phyloP scores from a whole-genome alignment of 2,329 filamentous ascomycete species.

The Talaromyces rugulosus region DNA sequence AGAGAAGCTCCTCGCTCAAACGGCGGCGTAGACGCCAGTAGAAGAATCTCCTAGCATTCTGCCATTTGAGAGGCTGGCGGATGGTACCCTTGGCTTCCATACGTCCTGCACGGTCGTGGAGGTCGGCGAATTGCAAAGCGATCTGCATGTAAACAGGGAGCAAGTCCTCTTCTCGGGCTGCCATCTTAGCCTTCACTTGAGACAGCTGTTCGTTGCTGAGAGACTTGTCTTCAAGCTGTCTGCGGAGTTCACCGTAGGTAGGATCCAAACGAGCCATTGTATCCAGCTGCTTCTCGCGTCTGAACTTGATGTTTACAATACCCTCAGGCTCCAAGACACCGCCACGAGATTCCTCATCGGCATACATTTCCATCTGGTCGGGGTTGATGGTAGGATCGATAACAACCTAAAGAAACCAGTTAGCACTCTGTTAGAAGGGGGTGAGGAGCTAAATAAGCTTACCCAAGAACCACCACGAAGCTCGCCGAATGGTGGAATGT shows the following conservation, averaged over 20 bases:
- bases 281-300: conserved; percentile 92
- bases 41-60: conserved; percentile 91
- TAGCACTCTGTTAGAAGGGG: conserved; percentile 9
- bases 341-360: conserved; percentile 87
- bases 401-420: conserved; percentile 61
- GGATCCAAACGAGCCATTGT: conserved; percentile 94
- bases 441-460: conserved; percentile 29
- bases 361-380: conserved; percentile 98
- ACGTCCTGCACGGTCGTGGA: conserved; percentile 93
- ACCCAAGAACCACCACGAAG: conserved; percentile 96
- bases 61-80: conserved; percentile 77
- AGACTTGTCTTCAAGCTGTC: conserved; percentile 64
- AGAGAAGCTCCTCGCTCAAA: conserved; percentile 94
- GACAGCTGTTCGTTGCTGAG: conserved; percentile 71
- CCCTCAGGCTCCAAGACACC: conserved; percentile 97
- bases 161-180: conserved; percentile 77
- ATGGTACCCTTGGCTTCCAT: conserved; percentile 98
- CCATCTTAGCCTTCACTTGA: conserved; percentile 78
- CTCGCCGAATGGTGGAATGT: conserved; percentile 95
- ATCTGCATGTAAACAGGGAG: conserved; percentile 93
- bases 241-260: conserved; percentile 77
- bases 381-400: conserved; percentile 98
- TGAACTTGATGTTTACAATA: conserved; percentile 98
- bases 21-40: conserved; percentile 98
- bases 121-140: conserved; percentile 91